Conservation (phyloP, 2,329 filamentous ascomycete species). For the Mycosphaerella sp. region DNA sequence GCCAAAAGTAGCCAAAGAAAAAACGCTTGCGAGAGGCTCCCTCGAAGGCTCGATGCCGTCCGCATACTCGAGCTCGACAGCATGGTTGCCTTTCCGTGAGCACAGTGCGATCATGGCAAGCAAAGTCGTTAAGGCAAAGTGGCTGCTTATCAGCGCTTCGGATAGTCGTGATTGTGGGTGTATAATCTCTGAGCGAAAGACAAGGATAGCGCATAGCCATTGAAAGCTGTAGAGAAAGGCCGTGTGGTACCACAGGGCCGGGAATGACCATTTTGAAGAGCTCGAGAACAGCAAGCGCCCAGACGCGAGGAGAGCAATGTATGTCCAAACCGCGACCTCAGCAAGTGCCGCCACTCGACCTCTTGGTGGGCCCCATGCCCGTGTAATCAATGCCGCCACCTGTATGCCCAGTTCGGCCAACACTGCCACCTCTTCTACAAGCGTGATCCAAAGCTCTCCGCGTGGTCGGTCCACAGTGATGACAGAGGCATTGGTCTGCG, state of each 20-base stretch:
- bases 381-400: slow-evolving; percentile 55
- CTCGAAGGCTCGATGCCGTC: slow-evolving; percentile 78
- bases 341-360: slow-evolving; percentile 57
- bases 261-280: slow-evolving; percentile 57
- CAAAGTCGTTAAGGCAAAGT: slow-evolving; percentile 69
- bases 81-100: slow-evolving; percentile 86
- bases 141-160: slow-evolving; percentile 59
- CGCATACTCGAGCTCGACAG: slow-evolving; percentile 81
- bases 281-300: slow-evolving; percentile 62
- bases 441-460: slow-evolving; percentile 62
- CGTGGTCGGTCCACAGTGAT: slow-evolving; percentile 70
- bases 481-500: slow-evolving; percentile 44
- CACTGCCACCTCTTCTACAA: slow-evolving; percentile 70
- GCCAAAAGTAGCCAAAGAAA: slow-evolving; percentile 79
- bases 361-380: slow-evolving; percentile 46
- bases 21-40: slow-evolving; percentile 79
- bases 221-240: slow-evolving; percentile 72
- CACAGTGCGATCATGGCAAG: slow-evolving; percentile 70
- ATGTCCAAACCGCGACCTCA: slow-evolving; percentile 70
- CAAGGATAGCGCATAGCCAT: slow-evolving; percentile 68
- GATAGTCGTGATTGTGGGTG: slow-evolving; percentile 61
- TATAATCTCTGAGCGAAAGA: slow-evolving; percentile 81
- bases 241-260: slow-evolving; percentile 87
- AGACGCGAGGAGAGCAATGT: slow-evolving; percentile 66
- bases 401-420: slow-evolving; percentile 65